A percentile compares a stretch with the other conserved stretches of the same genome.
Conservation (phyloP, 345 rosid species). For the sweet orange (Citrus sinensis) region DNA sequence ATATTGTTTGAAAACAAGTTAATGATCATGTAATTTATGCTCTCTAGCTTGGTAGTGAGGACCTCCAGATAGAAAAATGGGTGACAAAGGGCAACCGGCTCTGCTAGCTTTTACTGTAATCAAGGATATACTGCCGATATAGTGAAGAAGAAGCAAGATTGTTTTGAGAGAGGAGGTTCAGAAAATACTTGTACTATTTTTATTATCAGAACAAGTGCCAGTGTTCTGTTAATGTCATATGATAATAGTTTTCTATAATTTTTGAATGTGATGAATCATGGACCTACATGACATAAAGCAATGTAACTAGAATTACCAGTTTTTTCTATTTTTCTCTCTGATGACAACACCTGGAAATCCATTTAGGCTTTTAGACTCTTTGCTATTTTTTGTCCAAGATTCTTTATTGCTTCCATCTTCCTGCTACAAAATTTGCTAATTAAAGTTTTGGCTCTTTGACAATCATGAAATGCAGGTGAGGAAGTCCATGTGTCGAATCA, state of each 20-base stretch:
- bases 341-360: not conserved
- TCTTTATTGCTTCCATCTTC: not conserved
- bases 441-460: not conserved
- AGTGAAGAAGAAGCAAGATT: not conserved
- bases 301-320: not conserved
- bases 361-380: not conserved
- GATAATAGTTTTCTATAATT: not conserved
- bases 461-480: constrained; percentile 49
- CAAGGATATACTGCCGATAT: not conserved
- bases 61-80: not conserved
- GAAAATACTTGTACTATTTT: not conserved
- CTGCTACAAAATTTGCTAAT: constrained; percentile 5
- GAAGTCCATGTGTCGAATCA: constrained; percentile 85
- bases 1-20: not conserved
- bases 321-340: not conserved
- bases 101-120: not conserved
- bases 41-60: not conserved
- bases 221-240: not conserved
- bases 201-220: not conserved
- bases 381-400: not conserved
- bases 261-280: not conserved
- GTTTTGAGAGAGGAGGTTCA: not conserved
- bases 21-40: not conserved
- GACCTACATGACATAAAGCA: not conserved
- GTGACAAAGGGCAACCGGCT: not conserved